Base-by-base conservation (phyloP, 2,329 filamentous ascomycete species). In the Colletotrichum ledebouriae region DNA sequence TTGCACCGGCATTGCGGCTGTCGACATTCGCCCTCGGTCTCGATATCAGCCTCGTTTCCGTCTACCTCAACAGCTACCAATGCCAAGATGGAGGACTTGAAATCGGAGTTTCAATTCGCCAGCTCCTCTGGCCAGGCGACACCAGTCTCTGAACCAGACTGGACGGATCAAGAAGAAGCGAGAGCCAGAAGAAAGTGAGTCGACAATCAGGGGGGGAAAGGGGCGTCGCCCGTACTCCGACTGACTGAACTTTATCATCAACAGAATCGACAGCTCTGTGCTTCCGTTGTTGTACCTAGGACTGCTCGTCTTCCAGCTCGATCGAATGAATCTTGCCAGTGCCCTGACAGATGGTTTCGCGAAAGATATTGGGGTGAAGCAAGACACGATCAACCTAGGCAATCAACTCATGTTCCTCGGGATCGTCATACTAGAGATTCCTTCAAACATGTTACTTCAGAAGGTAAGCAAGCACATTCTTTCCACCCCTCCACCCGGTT, bases 391-490 rank as follows among this genome's bases (percentile, higher is more conserved):
- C 68, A 87, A 87, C 59, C 72, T 86, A 0, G 84, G 85, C 0
- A 86, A 86, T 58, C 84, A 86, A 66, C 72, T 86, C 6, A 84
- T 86, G 83, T 86, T 84, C 59, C 75, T 84, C 10, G 83, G 82
- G 0, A 84, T 84, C 12, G 82, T 86, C 2, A 70, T 84, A 2
- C 72, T 85, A 0, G 84, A 86, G 65, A 86, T 86, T 1, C 85
- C 84, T 0, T 84, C 81, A 0, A 86, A 86, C 70, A 79, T 86
- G 71, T 73, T 81, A 0, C 73, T 84, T 1, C 76, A 79, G 47
- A 72, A 70, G 53, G 75, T 76, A 46, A 44, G 67, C 25, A 12
- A n/a, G 29, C 13, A 3, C 0, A 3, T 50, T 15, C 25, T 33
- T n/a, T 2, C 13, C 41, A 17, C 17, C 3, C 4, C 17, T 47